Base-by-base conservation (phyloP, 495 filamentous ascomycete species). In the Amphirosellinia nigrospora region DNA sequence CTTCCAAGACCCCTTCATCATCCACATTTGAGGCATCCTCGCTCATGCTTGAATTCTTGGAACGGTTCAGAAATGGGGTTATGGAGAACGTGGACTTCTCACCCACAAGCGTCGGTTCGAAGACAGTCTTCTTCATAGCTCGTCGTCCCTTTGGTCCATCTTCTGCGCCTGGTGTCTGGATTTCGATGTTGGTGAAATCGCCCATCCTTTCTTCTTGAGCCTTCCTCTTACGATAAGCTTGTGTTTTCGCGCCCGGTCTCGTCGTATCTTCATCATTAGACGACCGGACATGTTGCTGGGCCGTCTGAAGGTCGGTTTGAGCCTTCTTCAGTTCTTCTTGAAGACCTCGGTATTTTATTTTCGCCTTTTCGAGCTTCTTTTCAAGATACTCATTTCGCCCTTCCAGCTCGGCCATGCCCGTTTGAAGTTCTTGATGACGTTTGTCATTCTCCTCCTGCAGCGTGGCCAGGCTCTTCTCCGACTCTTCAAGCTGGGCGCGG, bases 51-150 rank as follows among this genome's bases (percentile, higher is more conserved):
- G 80, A 80, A 73, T 83, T 90, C 50, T 86, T 83, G 8, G 91
- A 92, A 63, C 92, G 90, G 81, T 95, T 96, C 36, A 98, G 81
- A 79, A 94, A 96, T 0, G 94, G 94, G 1, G 94, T 98, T 71
- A 98, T 94, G 13, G 93, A 96, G 76, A 98, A 98, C 23, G 85
- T 88, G 0, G 94, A 97, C 78, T 97, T 97, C 71, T 96, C 93
- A 30, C 92, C 93, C 41, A 89, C 80, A 46, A 90, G 74, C 0
- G 87, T 87, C 19, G 87, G 83, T 32, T 84, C 81, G 56, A 82
- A 80, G 26, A 78, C 82, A 69, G 84, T 84, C 67, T 89, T 90
- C 73, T 86, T 84, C 70, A 84, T 61, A 69, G 59, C 75, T 73
- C 73, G 80, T 72, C 71, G 74, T 68, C 68, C 77, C 66, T 73